These are phyloP conservation scores for Tephrocybe sp. DNA, from an alignment of 768 basidiomycete species.

Conservation along the genomic window DNA sequence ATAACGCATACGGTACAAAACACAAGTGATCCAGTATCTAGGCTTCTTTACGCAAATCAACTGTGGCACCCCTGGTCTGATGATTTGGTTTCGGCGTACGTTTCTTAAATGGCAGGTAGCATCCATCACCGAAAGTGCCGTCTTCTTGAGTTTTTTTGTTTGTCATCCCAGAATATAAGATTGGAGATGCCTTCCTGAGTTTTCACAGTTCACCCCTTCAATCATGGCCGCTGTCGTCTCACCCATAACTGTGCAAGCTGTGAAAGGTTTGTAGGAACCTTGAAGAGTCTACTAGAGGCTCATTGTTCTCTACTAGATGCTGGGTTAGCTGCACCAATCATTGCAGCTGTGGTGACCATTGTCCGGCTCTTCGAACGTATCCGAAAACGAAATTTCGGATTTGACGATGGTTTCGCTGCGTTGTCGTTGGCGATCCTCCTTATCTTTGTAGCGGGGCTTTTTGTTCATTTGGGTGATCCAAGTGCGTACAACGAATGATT, in stretches of 20 bases:
- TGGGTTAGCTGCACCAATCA: constrained; percentile 9
- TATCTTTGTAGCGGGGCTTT: constrained; percentile 20
- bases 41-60: too few relatives aligned
- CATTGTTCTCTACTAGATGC: neutral
- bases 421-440: constrained; percentile 19
- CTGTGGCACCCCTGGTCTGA: too few relatives aligned
- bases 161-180: neutral
- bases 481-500: constrained; percentile 13
- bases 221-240: constrained; percentile 1
- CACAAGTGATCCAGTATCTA: neutral
- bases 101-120: neutral
- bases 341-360: constrained; percentile 20
- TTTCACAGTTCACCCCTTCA: neutral
- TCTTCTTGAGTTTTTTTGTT: neutral
- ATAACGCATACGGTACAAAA: neutral
- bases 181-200: neutral
- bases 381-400: constrained; percentile 19
- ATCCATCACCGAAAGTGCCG: neutral
- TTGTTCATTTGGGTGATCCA: constrained; percentile 23
- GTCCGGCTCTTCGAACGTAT: constrained; percentile 19
- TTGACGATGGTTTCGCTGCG: constrained; percentile 23
- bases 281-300: too few relatives aligned
- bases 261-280: neutral
- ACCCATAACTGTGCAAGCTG: constrained; percentile 1
- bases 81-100: neutral